Base-by-base conservation (phyloP, 1,139 yeast species). In the Protomyces inouyei region DNA sequence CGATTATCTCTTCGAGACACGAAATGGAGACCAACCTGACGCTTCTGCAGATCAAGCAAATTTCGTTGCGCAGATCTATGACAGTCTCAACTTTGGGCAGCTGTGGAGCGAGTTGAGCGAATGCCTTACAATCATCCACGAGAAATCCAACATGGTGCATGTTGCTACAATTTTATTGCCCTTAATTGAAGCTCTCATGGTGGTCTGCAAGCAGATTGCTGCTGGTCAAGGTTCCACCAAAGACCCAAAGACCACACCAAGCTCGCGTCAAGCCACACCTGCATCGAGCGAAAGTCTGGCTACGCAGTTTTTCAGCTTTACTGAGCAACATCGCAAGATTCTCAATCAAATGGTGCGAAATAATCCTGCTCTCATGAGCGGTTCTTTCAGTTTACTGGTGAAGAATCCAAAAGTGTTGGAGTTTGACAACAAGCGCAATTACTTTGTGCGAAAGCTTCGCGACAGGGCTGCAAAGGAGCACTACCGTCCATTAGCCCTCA, bases 321-420 rank as follows among this genome's bases (percentile, higher is more conserved):
- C 98, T 0, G 96, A 90, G 70, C 87, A 88, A 69, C 97, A 93
- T 73, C 87, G 90, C 72, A 88, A 88, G 78, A 84, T 91, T 57
- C 79, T 95, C 72, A 95, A 95, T 73, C 93, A 87, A 73, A 89
- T 95, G 95, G 93, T 95, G 21, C 81, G 97, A 69, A 82, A 87
- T 45, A 92, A 91, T 76, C 96, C 98, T 0, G 89, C 91, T 71
- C 80, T 95, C 70, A 90, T 93, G 97, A 88, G 93, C 75, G 99
- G 99, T 0, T 96, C 98, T 9, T 91, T 95, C 74, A 85, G 97
- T 0, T 85, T 91, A 81, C 79, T 95, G 72, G 95, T 93, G 23
- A 83, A 88, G 71, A 93, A 91, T 73, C 95, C 97, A 6, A 85
- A 86, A 72, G 95, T 93, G 1, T 78, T 95, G 70, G 98, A 95